These are phyloP conservation scores for Penicillium concentricum DNA, from an alignment of 2,329 filamentous ascomycete genomes.

Conservation along the genomic window DNA sequence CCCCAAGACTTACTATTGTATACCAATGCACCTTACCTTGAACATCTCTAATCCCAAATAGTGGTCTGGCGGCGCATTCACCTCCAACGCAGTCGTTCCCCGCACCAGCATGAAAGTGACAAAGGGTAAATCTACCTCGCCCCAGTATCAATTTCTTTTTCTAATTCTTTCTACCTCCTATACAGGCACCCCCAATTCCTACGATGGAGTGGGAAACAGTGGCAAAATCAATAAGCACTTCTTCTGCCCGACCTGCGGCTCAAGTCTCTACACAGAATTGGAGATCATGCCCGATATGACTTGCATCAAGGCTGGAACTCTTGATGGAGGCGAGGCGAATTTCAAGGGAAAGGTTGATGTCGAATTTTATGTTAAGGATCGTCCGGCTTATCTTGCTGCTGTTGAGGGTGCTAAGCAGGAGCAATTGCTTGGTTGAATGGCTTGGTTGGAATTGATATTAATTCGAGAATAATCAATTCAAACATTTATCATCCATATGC, in stretches of 20 bases:
- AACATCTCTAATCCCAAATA: conserved; percentile 15
- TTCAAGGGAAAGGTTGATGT: conserved; percentile 47
- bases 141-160: neutral
- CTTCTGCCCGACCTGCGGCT: conserved; percentile 56
- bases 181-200: conserved; percentile 49
- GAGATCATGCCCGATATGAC: conserved; percentile 54
- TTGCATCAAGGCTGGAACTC: conserved; percentile 52
- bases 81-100: conserved; percentile 54
- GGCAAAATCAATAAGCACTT: conserved; percentile 58
- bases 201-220: conserved; percentile 48
- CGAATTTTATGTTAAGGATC: conserved; percentile 56
- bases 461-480: neutral
- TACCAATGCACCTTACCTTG: neutral
- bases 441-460: neutral
- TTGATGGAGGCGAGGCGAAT: conserved; percentile 51
- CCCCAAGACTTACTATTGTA: too few species aligned
- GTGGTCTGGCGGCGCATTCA: conserved; percentile 56
- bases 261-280: conserved; percentile 52
- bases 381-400: conserved; percentile 46
- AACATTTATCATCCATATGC: neutral
- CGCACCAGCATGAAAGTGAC: conserved; percentile 50
- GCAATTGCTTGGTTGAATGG: conserved; percentile 21
- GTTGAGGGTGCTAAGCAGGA: conserved; percentile 52
- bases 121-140: conserved; percentile 38
- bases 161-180: neutral